A percentile compares a stretch with the other conserved stretches of the same genome.
phyloP scores from a whole-genome alignment of 371 early-diverging fungal species.

The Actinomortierella wolfii region DNA sequence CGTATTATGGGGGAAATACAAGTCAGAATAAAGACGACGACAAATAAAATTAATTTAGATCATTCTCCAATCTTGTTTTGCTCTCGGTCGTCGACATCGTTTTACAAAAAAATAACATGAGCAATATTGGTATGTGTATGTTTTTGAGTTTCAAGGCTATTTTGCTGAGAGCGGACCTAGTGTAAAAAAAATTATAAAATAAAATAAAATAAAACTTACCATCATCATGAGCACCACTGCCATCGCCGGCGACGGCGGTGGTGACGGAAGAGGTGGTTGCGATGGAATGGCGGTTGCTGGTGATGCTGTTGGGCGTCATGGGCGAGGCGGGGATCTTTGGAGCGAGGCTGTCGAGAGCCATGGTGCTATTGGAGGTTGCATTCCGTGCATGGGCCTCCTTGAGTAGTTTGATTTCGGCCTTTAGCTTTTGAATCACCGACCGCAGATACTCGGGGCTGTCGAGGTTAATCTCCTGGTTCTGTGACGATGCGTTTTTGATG shows the following conservation, averaged over 20 bases:
- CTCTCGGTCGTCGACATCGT: too few species aligned
- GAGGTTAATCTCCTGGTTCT: conserved; percentile 74
- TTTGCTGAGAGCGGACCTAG: too few species aligned
- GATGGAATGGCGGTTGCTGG: conserved; percentile 7
- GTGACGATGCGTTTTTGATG: conserved; percentile 80
- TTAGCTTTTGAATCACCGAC: conserved; percentile 59
- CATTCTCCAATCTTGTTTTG: too few species aligned
- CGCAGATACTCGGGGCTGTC: conserved; percentile 64
- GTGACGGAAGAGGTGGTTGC: conserved; percentile 10
- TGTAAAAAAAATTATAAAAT: too few species aligned
- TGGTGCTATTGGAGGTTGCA: conserved; percentile 7
- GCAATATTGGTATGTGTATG: too few species aligned
- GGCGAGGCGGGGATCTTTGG: not conserved
- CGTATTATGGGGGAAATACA: too few species aligned
- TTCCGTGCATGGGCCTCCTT: conserved; percentile 29
- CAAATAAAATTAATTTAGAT: too few species aligned
- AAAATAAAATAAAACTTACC: too few species aligned
- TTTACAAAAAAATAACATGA: too few species aligned
- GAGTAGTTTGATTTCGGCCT: conserved; percentile 53
- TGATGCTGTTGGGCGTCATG: conserved; percentile 6
- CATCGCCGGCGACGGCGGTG: conserved; percentile 20
- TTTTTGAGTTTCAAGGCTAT: too few species aligned
- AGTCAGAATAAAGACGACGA: too few species aligned
- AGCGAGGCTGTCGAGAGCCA: not conserved
- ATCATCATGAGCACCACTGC: not conserved